Conservation (phyloP, 768 basidiomycete species). For the Tricholoma saponaceum region DNA sequence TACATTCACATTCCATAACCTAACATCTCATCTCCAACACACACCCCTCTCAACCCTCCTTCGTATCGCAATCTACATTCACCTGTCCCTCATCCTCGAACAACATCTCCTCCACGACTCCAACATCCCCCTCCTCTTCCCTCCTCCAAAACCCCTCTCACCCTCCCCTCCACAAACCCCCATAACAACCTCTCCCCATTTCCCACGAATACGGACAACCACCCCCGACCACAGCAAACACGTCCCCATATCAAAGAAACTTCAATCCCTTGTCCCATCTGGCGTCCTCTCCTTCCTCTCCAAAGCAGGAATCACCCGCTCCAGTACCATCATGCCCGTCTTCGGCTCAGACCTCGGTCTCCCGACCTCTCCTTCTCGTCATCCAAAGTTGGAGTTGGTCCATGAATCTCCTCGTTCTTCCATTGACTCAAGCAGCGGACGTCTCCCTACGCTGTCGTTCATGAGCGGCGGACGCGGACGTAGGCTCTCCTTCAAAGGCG, state of each 20-base stretch:
- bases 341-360: slow-evolving; percentile 39
- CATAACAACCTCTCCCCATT: slow-evolving; percentile 1
- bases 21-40: slow-evolving; percentile 39
- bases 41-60: slow-evolving; percentile 43
- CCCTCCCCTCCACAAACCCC: slow-evolving; percentile 18
- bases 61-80: slow-evolving; percentile 46
- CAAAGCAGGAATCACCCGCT: slow-evolving; percentile 17
- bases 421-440: slow-evolving; percentile 10
- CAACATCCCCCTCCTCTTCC: slow-evolving; percentile 42
- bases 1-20: slow-evolving; percentile 51
- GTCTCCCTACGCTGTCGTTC: background rate
- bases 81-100: slow-evolving; percentile 58
- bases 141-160: slow-evolving; percentile 25
- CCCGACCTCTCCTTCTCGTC: slow-evolving; percentile 10
- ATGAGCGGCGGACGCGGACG: background rate
- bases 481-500: background rate
- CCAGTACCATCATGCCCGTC: slow-evolving; percentile 14
- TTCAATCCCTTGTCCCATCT: slow-evolving; percentile 32
- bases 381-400: slow-evolving; percentile 4
- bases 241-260: slow-evolving; percentile 17
- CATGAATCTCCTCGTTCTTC: slow-evolving; percentile 4
- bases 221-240: slow-evolving; percentile 6
- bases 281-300: slow-evolving; percentile 41
- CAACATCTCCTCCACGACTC: slow-evolving; percentile 53
- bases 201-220: background rate